Evolutionary conservation across 1,284 basidiomycete species (phyloP), one percentile per base, ranked within the genome.

Genomic region (Trichosporon inkin): DNA sequence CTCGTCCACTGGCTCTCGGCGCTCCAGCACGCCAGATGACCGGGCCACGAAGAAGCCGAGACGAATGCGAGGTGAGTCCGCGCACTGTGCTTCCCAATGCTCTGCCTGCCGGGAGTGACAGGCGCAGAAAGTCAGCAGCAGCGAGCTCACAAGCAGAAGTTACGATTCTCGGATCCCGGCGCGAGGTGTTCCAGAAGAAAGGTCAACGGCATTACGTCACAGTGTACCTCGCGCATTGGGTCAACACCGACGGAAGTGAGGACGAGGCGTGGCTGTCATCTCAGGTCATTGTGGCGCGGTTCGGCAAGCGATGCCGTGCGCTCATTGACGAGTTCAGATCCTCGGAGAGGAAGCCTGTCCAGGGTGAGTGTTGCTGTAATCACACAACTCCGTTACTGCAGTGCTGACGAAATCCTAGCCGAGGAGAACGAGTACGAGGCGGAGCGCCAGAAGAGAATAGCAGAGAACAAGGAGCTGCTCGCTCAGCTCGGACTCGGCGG

Each of bases 361-460:
- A 49, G 22, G 44, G 44, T 22, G 6, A 35, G 55, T 22, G 8
- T 13, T 7, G 5, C 2, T 1, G 38, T 10, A 36, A 1, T 28
- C 20, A 35, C 7, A 24, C 4, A 44, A 10, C 16, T 22, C 54
- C 28, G 16, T 7, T n/a, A 17, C n/a, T 34, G 16, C 16, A 17
- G 7, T 11, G 32, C 17, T 24, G 20, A 17, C 11, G 11, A 11
- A 16, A 19, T 20, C 22, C 28, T 28, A 22, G 19, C 22, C 10
- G 53, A 47, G 22, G 57, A 44, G 17, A 62, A 36, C 24, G 56
- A 58, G 3, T 63, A 60, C 34, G 62, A 63, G 14, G 10, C 20
- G 7, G 56, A 60, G 36, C 58, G 62, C 7, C 47, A n/a, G 10
- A 22, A 24, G 16, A 57, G 55, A 14, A 60, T 63, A 22, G 62